Base-by-base conservation (phyloP, 176 grass and related monocot genomes). In the Coix lacrymajobi region DNA sequence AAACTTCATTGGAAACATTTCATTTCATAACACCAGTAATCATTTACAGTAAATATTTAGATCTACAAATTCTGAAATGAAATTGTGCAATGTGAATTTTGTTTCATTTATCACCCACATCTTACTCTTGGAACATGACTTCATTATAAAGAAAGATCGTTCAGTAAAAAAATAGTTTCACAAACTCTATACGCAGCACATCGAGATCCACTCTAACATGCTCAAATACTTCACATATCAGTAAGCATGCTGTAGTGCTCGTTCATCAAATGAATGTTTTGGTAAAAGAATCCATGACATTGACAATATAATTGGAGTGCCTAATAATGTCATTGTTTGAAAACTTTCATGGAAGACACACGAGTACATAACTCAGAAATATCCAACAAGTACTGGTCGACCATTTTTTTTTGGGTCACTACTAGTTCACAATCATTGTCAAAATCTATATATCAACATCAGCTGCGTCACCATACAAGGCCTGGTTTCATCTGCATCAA, bases 401-500 rank as follows among this genome's bases (percentile, higher is more conserved):
- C 57, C 85, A 45, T 48, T 32, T 85, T 65, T 46, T 12, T 43
- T 43, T 24, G 28, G 12, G 14, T 40, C 20, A 16, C 49, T n/a
- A 25, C 22, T 64, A 52, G 19, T 44, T 43, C 37, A 15, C 37
- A 26, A 14, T n/a, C 0, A 3, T 10, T 2, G 1, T 52, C 13
- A 32, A 48, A 85, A 77, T 81, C 16, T 39, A 12, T 70, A 4
- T 8, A 33, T 71, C 41, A 54, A 65, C 44, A 77, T 71, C 54
- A 74, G 52, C 37, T 77, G 33, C 33, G 29, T 71, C 33, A 4
- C 58, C 45, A 84, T 34, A 17, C 31, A 39, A 8, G 63, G 54
- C 30, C 24, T 85, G 49, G 7, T 80, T 76, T 81, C 78, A 70
- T 66, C 22, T 12, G 82, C 52, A 76, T n/a, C 33, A 52, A 11